Evolutionary conservation across 208 protist genomes (phyloP), one percentile per base, ranked within the genome.

Genomic region (Borovskyia barvae): DNA sequence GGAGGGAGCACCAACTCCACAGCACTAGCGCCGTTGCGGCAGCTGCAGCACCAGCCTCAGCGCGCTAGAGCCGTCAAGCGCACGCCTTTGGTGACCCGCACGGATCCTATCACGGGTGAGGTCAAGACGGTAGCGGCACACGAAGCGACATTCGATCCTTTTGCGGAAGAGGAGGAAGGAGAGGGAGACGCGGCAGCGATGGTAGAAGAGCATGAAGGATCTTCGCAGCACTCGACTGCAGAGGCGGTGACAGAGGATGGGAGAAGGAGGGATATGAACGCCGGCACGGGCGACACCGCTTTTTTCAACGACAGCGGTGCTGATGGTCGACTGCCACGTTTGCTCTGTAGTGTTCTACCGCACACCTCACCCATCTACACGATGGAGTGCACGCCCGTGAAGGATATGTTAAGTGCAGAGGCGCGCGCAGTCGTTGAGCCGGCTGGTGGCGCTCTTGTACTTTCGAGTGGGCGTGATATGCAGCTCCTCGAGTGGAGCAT

Each of bases 41-140:
- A n/a, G n/a, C n/a, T n/a, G n/a, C n/a, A n/a, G n/a, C n/a, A n/a
- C n/a, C 19, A 32, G 25, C 39, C 11, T 8, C 41, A 39, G 17
- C 77, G 80, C 29, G 55, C 52, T 29, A 80, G 84, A 4, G 40
- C 35, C 9, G 80, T 91, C 42, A 72, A 75, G 60, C 70, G 80
- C 3, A 77, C 68, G 22, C 65, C 65, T 15, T 55, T 79, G 30
- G 66, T 85, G 39, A 40, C 55, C 22, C 68, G 22, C 28, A 67
- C 33, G 1, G 66, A 70, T 28, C 64, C 80, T 3, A 26, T 26
- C n/a, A 77, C 59, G 0, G 76, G 76, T 3, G 55, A 62, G 40
- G 22, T 50, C 19, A 72, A 40, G 32, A 6, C 66, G 26, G 46
- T 51, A n/a, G 70, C 76, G 58, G 53, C 54, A 5, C 40, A 32